Conservation (phyloP, 2,329 filamentous ascomycete species). For the Davidsoniella eucalypti region DNA sequence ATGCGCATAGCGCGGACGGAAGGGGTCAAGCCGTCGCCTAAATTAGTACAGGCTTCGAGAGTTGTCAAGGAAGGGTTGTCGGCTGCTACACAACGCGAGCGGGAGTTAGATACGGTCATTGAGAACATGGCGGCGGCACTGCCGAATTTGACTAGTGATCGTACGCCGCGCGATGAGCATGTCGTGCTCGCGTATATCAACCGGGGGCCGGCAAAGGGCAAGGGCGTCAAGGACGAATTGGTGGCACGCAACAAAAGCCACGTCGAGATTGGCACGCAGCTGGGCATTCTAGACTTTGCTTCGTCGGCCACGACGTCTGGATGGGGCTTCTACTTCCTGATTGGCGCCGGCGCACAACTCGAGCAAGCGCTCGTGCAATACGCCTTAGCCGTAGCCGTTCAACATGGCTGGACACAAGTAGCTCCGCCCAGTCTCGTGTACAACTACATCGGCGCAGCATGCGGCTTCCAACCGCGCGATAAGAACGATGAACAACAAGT, state of each 20-base stretch:
- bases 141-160: conserved; percentile 67
- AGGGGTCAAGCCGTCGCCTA: conserved; percentile 24
- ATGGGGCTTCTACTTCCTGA: conserved; percentile 96
- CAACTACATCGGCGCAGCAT: conserved; percentile 74
- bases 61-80: conserved; percentile 45
- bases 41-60: conserved; percentile 47
- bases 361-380: conserved; percentile 89
- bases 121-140: conserved; percentile 57
- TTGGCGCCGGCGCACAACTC: conserved; percentile 82
- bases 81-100: conserved; percentile 44
- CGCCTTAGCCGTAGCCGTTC: conserved; percentile 55
- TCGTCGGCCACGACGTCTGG: conserved; percentile 67
- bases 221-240: conserved; percentile 16
- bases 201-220: conserved; percentile 28
- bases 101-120: conserved; percentile 46
- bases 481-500: conserved; percentile 83
- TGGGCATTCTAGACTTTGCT: conserved; percentile 84
- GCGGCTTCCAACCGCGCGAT: conserved; percentile 88
- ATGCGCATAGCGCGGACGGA: conserved; percentile 20
- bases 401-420: conserved; percentile 62
- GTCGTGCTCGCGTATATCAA: conserved; percentile 65
- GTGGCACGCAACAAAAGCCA: conserved; percentile 34
- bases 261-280: conserved; percentile 67
- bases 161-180: conserved; percentile 56
- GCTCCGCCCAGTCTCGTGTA: conserved; percentile 85